Base-by-base conservation (phyloP, 2,329 filamentous ascomycete species). In the Colletotrichum navitas region DNA sequence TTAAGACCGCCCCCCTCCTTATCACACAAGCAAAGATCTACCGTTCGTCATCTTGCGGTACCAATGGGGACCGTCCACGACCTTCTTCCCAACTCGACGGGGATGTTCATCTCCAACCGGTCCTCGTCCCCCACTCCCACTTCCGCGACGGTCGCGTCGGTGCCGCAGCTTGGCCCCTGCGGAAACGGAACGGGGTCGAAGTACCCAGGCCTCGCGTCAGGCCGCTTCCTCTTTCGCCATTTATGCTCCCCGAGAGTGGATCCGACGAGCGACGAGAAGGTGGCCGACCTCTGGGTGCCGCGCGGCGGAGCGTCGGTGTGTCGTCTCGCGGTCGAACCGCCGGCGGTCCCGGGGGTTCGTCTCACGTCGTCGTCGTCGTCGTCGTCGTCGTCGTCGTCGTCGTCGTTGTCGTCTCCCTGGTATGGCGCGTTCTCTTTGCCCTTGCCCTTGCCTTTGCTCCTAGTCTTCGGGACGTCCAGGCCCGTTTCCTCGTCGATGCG, bases 51-150 rank as follows among this genome's bases (percentile, higher is more conserved):
- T 34, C 16, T 63, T 45, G 60, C 60, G 3, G 60, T 51, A 41
- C 60, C 60, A 39, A 63, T 49, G n/a, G 61, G 61, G 29, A 55
- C 34, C 18, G 29, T 32, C 49, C 61, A 55, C 14, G 61, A 39
- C 29, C 29, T 66, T 24, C n/a, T 66, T 14, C 32, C 24, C 41
- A 68, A n/a, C 43, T 65, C 56, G 21, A 56, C n/a, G 2, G 72
- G 70, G 12, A 74, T 32, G 21, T 74, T 74, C 72, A 74, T 74
- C 26, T 64, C 66, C 62, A 74, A 6, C 26, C 24, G 24, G 14
- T 73, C 72, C 1, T 47, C 58, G 1, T 60, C 59, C 5, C 8
- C 43, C 4, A 21, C 18, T 26, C 49, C 41, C 6, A 60, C 14
- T 32, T 14, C 49, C 12, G 43, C 29, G 6, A 6, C 1, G 14